Percentiles rank a stretch among this genome's conserved stretches.
phyloP scores from a whole-genome alignment of 495 filamentous ascomycete species.

The Annulohypoxylon moriforme region DNA sequence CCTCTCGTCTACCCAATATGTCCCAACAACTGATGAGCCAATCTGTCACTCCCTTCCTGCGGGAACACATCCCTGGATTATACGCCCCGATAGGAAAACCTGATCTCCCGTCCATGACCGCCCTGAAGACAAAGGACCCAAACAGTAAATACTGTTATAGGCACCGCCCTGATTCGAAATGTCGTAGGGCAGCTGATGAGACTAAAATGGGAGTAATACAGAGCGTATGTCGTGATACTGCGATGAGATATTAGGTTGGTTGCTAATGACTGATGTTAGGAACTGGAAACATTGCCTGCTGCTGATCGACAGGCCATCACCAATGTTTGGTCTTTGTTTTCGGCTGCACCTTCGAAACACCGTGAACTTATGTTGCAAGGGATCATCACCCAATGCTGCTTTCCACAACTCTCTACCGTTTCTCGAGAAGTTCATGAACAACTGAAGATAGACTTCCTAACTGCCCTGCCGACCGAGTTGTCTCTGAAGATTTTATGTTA shows the following conservation, averaged over 20 bases:
- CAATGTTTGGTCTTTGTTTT: constrained; percentile 97
- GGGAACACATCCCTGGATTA: constrained; percentile 83
- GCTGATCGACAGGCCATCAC: constrained; percentile 92
- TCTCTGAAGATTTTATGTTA: constrained; percentile 93
- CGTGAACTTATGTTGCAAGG: constrained; percentile 95
- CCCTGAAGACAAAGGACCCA: constrained; percentile 59
- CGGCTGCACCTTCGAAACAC: constrained; percentile 91
- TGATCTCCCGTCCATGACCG: constrained; percentile 53
- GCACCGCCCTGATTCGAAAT: constrained; percentile 94
- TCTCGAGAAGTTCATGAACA: constrained; percentile 88
- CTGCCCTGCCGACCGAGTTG: constrained; percentile 87
- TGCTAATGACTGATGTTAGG: constrained; percentile 56
- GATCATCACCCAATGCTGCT: constrained; percentile 95
- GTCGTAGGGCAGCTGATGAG: constrained; percentile 89
- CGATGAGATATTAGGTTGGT: not conserved
- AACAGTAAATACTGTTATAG: constrained; percentile 97
- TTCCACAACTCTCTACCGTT: constrained; percentile 93
- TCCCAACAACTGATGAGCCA: constrained; percentile 62
- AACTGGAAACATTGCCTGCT: constrained; percentile 82
- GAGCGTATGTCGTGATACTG: constrained; percentile 63
- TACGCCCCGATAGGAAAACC: constrained; percentile 75
- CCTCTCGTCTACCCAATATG: constrained; percentile 55
- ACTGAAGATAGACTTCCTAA: constrained; percentile 93
- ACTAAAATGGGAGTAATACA: constrained; percentile 95
- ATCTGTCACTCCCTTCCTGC: constrained; percentile 82